A percentile compares a stretch with the other conserved stretches of the same genome.
Evolutionary conservation across 768 basidiomycete species (phyloP).

Genomic region (Hericium alpestre): DNA sequence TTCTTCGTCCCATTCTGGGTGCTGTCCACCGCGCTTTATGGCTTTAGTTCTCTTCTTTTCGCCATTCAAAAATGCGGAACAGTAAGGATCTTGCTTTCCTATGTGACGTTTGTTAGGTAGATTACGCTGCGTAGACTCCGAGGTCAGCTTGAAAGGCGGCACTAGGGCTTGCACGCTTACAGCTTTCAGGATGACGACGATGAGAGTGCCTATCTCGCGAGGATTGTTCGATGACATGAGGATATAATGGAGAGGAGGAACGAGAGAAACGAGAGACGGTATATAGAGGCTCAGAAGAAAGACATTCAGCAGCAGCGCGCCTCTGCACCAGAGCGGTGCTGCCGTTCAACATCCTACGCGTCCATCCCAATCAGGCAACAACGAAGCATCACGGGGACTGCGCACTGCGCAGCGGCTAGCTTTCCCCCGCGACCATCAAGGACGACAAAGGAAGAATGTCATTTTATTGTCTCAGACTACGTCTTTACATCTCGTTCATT

Average conservation of each 20-base stretch:
- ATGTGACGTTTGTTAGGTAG: conserved; percentile 86
- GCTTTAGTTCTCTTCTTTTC: conserved; percentile 84
- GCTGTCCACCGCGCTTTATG: conserved; percentile 95
- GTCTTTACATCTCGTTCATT: too few species aligned
- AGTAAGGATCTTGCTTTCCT: conserved; percentile 97
- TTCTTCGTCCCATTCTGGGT: conserved; percentile 99
- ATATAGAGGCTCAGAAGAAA: neutral
- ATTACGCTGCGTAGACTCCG: conserved; percentile 47
- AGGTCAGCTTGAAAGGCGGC: conserved; percentile 1
- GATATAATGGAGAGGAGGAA: neutral
- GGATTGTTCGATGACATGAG: conserved; percentile 44
- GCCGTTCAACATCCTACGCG: neutral
- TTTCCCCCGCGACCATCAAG: too few species aligned
- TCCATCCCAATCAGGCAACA: neutral
- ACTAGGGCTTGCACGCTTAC: conserved; percentile 30
- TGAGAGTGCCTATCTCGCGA: conserved; percentile 83
- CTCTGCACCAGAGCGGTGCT: neutral
- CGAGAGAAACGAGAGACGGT: conserved; percentile 6
- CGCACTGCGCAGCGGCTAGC: too few species aligned
- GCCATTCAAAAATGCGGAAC: conserved; percentile 64
- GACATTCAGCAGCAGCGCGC: neutral
- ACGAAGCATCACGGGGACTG: too few species aligned
- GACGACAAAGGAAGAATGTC: too few species aligned
- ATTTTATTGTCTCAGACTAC: too few species aligned
- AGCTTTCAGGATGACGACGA: conserved; percentile 88